Evolutionary conservation across 306 rosid species (phyloP).

Genomic region (Quercus dentata): DNA sequence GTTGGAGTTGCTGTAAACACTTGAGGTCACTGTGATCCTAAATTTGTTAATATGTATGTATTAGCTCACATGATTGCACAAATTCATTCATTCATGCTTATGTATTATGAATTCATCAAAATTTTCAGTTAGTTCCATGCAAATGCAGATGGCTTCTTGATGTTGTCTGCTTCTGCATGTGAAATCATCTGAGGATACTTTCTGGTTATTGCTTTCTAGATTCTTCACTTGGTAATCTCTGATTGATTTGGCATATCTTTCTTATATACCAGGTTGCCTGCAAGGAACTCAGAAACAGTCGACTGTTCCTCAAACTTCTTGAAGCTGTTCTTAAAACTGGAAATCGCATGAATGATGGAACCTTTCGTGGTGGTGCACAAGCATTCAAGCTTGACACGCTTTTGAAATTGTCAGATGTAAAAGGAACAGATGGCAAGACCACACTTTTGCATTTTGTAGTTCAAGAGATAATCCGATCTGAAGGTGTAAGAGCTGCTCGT

Average conservation of each 20-base stretch:
- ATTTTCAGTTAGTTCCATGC: background rate
- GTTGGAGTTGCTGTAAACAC: background rate
- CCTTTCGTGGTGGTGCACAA: slow-evolving; percentile 93
- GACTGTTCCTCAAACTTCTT: slow-evolving; percentile 90
- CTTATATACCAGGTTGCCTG: slow-evolving; percentile 69
- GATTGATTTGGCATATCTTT: slow-evolving; percentile 18
- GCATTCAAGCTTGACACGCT: slow-evolving; percentile 96
- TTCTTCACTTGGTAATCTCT: slow-evolving; percentile 8
- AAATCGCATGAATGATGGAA: slow-evolving; percentile 94
- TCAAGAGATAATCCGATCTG: slow-evolving; percentile 87
- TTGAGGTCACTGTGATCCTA: background rate
- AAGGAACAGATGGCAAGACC: slow-evolving; percentile 91
- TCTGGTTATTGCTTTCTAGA: slow-evolving; percentile 6
- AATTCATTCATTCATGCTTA: background rate
- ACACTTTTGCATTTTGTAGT: slow-evolving; percentile 91
- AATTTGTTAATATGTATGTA: background rate
- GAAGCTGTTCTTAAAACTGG: slow-evolving; percentile 99
- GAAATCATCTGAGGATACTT: background rate
- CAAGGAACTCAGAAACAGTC: slow-evolving; percentile 70
- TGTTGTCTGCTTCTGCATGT: background rate
- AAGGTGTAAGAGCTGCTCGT: slow-evolving; percentile 77
- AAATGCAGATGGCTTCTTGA: background rate
- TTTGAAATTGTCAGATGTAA: slow-evolving; percentile 84
- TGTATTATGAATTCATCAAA: background rate
- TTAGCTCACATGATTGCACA: background rate